These are phyloP conservation scores for Entrophospora sp. DNA, from an alignment of 192 early-diverging fungal species.

Conservation along the genomic window DNA sequence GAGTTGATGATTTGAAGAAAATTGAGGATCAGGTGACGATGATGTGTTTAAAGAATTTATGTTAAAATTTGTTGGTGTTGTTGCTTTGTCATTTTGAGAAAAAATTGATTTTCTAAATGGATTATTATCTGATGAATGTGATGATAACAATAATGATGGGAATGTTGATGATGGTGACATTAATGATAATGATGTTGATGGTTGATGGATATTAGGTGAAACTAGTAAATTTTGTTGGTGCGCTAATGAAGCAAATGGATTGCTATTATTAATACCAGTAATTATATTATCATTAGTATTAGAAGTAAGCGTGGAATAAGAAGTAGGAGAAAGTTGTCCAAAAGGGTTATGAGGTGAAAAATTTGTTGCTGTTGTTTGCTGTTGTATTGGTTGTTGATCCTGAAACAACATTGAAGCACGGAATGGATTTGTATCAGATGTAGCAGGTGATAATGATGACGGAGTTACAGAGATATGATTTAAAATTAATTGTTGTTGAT, in stretches of 20 bases:
- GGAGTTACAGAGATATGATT: slow-evolving; percentile 20
- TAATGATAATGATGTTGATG: background rate
- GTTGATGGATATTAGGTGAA: background rate
- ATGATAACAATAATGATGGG: no score
- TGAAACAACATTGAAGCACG: background rate
- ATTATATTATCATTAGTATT: background rate
- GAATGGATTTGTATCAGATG: slow-evolving; percentile 36
- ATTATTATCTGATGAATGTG: slow-evolving; percentile 5
- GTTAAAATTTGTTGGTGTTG: background rate
- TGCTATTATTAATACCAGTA: background rate
- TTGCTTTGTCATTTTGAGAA: no score
- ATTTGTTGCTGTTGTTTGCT: background rate
- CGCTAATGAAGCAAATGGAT: background rate
- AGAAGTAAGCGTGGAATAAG: no score
- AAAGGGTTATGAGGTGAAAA: background rate
- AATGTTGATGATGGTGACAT: background rate
- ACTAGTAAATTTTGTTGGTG: background rate
- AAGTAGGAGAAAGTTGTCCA: background rate
- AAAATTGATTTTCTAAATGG: slow-evolving; percentile 22
- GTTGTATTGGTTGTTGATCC: background rate
- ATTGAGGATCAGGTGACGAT: no score
- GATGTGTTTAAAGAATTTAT: no score
- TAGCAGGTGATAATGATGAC: slow-evolving; percentile 12
- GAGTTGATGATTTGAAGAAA: no score
- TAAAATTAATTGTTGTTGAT: slow-evolving; percentile 26